Percentiles rank a stretch among this genome's conserved stretches.
Conservation (phyloP, 805 yeast genomes). For the Kuraishia ogatae region DNA sequence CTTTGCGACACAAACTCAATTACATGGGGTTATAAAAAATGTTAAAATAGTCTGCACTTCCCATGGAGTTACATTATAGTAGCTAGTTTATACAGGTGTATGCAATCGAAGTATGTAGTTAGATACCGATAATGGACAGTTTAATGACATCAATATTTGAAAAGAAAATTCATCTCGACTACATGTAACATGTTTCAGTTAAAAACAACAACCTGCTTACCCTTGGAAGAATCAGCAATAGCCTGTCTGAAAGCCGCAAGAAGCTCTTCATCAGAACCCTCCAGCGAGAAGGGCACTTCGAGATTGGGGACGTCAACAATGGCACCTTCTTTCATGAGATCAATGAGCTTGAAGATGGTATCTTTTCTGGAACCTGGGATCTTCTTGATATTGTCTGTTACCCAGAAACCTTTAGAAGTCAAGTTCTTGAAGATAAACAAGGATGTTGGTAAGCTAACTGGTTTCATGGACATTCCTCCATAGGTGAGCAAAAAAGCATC, state of each 20-base stretch:
- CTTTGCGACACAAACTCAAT: no score
- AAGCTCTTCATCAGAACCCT: slow-evolving; percentile 31
- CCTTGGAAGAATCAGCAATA: slow-evolving; percentile 28
- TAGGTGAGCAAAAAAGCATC: slow-evolving; percentile 82
- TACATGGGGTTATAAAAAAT: no score
- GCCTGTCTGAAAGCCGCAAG: slow-evolving; percentile 34
- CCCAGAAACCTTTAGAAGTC: slow-evolving; percentile 89
- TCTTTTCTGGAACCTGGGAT: slow-evolving; percentile 52
- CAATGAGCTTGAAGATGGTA: slow-evolving; percentile 46
- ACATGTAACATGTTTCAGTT: no score
- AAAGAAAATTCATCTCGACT: no score
- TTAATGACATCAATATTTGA: neutral
- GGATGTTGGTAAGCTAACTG: slow-evolving; percentile 85
- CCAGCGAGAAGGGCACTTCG: slow-evolving; percentile 27
- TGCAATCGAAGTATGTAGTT: no score
- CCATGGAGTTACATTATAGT: no score
- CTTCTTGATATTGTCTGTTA: slow-evolving; percentile 54
- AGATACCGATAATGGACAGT: no score
- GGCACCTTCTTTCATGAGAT: slow-evolving; percentile 50
- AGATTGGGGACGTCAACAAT: slow-evolving; percentile 38
- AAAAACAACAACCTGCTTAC: slow-evolving; percentile 32
- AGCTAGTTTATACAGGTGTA: no score
- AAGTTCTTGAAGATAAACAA: slow-evolving; percentile 84
- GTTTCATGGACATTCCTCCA: slow-evolving; percentile 97
- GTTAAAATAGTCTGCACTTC: no score